Evolutionary conservation across 192 early-diverging fungal genomes (phyloP).

Genomic region (Dispira parvispora): DNA sequence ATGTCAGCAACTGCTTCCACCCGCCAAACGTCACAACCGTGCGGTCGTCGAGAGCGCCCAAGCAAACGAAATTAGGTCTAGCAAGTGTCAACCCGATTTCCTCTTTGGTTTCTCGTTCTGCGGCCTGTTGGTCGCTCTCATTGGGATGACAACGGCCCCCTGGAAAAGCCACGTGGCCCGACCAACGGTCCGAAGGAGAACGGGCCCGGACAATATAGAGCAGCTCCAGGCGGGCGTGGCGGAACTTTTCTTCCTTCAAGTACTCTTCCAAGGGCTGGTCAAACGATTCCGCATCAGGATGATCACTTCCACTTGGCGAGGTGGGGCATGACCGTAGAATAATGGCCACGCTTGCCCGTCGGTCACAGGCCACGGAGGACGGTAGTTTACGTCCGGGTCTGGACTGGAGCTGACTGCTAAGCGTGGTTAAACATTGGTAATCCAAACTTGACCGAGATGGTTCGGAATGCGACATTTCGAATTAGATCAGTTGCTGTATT

Average conservation of each 20-base stretch:
- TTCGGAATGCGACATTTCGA: not conserved
- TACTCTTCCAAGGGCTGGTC: not conserved
- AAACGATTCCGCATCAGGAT: not conserved
- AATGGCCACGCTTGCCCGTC: conserved; percentile 9
- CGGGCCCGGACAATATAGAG: conserved; percentile 3
- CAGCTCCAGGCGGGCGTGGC: not conserved
- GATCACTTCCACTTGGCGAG: too few relatives aligned
- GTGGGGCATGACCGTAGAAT: not conserved
- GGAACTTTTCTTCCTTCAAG: not conserved
- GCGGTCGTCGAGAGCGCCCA: conserved; percentile 8
- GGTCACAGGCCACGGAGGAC: not conserved
- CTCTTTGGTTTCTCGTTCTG: conserved; percentile 10
- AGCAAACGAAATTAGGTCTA: not conserved
- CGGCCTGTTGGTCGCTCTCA: conserved; percentile 6
- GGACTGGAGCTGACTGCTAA: not conserved
- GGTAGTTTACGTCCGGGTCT: not conserved
- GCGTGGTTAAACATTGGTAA: conserved; percentile 1
- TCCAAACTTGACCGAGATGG: not conserved
- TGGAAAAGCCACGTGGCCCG: conserved; percentile 11
- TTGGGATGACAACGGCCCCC: conserved; percentile 1
- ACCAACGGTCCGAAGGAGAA: conserved; percentile 8
- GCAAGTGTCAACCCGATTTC: conserved; percentile 2
- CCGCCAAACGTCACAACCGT: not conserved
- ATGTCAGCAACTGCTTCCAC: not conserved
- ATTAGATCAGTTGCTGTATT: not conserved